Evolutionary conservation across 2,329 filamentous ascomycete species (phyloP).

Genomic region (Leptosphaerulina australis): DNA sequence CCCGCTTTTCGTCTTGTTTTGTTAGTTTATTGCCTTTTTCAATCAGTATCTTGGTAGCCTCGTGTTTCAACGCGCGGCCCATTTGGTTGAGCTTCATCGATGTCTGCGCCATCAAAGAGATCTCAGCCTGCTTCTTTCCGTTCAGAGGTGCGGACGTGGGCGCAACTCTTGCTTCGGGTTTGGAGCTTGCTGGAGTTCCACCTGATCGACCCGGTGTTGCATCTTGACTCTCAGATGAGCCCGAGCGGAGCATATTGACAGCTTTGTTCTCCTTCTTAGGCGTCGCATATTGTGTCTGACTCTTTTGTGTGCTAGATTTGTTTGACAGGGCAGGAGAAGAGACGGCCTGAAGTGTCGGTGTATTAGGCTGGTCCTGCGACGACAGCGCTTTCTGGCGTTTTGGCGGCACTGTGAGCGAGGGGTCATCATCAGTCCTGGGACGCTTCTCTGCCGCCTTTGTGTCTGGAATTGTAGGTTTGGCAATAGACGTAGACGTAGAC

Average conservation of each 20-base stretch:
- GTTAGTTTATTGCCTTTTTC: constrained; percentile 32
- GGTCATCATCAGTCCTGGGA: constrained; percentile 43
- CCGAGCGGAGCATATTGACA: constrained; percentile 45
- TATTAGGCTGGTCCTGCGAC: constrained; percentile 40
- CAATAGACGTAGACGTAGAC: constrained; percentile 10
- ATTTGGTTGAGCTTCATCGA: constrained; percentile 51
- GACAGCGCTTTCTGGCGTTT: constrained; percentile 45
- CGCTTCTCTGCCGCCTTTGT: constrained; percentile 44
- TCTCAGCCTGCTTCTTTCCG: constrained; percentile 41
- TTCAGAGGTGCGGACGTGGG: constrained; percentile 42
- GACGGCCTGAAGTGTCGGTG: constrained; percentile 35
- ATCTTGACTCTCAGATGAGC: constrained; percentile 44
- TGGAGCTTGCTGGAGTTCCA: constrained; percentile 34
- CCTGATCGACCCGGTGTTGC: constrained; percentile 45
- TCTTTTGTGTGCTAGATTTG: constrained; percentile 42
- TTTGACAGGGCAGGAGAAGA: constrained; percentile 39
- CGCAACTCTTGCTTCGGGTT: constrained; percentile 32
- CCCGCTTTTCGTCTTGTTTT: constrained; percentile 45
- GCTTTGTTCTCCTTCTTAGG: constrained; percentile 46
- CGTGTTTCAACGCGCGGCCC: constrained; percentile 56
- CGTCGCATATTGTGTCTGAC: constrained; percentile 35
- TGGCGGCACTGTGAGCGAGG: constrained; percentile 30
- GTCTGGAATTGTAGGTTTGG: constrained; percentile 19
- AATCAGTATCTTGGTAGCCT: constrained; percentile 47
- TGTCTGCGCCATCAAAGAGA: constrained; percentile 46